Evolutionary conservation across 2,329 filamentous ascomycete genomes (phyloP).

Genomic region (Mycosphaerella arachidis): DNA sequence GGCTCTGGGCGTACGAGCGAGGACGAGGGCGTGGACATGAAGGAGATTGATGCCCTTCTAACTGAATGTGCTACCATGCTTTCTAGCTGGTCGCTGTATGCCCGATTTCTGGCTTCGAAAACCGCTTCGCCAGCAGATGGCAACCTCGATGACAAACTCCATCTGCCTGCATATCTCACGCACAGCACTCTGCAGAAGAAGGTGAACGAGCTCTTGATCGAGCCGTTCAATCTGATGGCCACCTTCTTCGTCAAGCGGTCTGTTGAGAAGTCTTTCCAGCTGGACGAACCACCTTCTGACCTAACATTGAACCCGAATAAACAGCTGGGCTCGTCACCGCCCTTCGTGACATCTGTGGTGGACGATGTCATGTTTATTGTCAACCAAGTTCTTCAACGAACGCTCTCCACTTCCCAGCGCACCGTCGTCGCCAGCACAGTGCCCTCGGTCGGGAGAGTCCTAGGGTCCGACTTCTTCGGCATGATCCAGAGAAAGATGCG

Average conservation of each 20-base stretch:
- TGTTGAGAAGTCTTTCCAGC: slow-evolving; percentile 94
- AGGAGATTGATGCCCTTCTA: slow-evolving; percentile 82
- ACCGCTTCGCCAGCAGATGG: slow-evolving; percentile 47
- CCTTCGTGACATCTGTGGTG: slow-evolving; percentile 90
- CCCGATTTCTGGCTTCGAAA: slow-evolving; percentile 81
- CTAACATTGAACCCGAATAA: slow-evolving; percentile 71
- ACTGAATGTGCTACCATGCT: slow-evolving; percentile 91
- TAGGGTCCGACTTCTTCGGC: slow-evolving; percentile 85
- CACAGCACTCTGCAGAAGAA: slow-evolving; percentile 80
- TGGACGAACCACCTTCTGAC: slow-evolving; percentile 81
- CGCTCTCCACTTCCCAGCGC: slow-evolving; percentile 78
- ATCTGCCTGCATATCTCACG: slow-evolving; percentile 67
- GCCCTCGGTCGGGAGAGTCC: slow-evolving; percentile 71
- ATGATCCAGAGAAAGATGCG: slow-evolving; percentile 98
- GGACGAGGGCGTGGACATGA: slow-evolving; percentile 94
- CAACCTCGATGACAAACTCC: slow-evolving; percentile 40
- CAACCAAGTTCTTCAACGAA: slow-evolving; percentile 82
- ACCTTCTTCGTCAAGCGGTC: slow-evolving; percentile 96
- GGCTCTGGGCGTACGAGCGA: slow-evolving; percentile 62
- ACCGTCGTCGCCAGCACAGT: slow-evolving; percentile 73
- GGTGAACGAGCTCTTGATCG: slow-evolving; percentile 65
- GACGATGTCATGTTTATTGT: slow-evolving; percentile 99
- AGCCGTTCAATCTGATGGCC: slow-evolving; percentile 85
- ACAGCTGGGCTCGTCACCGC: slow-evolving; percentile 69
- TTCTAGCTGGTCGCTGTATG: slow-evolving; percentile 86